Base-by-base conservation (phyloP, 1,284 basidiomycete genomes). In the Trametes versicolor region DNA sequence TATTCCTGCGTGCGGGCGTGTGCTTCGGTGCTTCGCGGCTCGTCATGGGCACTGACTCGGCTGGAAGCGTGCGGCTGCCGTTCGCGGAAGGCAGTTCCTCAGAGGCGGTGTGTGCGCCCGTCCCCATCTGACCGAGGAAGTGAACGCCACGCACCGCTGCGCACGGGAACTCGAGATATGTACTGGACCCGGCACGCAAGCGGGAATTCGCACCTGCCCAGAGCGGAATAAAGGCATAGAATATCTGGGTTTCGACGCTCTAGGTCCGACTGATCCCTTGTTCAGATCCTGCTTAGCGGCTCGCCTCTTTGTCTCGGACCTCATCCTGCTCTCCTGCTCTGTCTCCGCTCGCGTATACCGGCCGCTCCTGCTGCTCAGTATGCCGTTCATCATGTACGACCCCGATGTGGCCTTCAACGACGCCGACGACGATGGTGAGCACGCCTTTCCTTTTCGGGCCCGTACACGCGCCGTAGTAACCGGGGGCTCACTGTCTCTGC, bases 381-480 rank as follows among this genome's bases (percentile, higher is more conserved):
- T 75, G 74, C 60, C 72, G 61, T 62, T 64, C 25, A 51, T 51
- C 37, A 60, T 63, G 58, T 55, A 55, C 64, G 72, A 61, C 52
- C 70, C 70, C 57, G 71, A 74, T 57, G 62, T 70, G 54, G 58
- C 68, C 58, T 58, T 70, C 66, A 67, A 70, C 68, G 71, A 72
- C 45, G 66, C 69, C 53, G 78, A 80, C 70, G 76, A 78, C 69
- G 77, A 78, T 68, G 76, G 76, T 76, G 60, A 59, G 76, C 71
- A 43, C 54, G 41, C 62, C 56, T 68, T 71, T 52, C 68, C 72
- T 66, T 34, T 63, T 74, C 67, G 63, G 70, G 71, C 62, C 51
- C 34, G 45, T 61, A 63, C 69, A 71, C 70, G 65, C 64, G 52
- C 61, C 68, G 59, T 65, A 65, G 71, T 58, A 59, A 66, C 72